These are phyloP conservation scores for Collybia sp. DNA, from an alignment of 768 basidiomycete species.

Conservation along the genomic window DNA sequence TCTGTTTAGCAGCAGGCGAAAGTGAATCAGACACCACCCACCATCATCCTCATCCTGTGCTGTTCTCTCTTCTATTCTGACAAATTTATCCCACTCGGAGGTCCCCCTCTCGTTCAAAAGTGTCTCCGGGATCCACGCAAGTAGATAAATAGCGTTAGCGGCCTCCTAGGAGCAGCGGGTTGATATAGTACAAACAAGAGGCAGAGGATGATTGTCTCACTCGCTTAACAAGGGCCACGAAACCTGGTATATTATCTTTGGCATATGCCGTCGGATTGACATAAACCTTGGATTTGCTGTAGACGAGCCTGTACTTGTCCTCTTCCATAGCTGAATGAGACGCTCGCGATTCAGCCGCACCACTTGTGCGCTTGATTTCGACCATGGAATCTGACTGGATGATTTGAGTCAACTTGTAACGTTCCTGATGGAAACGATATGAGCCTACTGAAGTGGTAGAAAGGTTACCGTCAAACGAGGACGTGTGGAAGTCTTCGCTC, in stretches of 20 bases:
- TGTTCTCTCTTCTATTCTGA: constrained; percentile 72
- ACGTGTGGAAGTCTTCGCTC: constrained; percentile 16
- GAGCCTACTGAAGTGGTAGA: constrained; percentile 44
- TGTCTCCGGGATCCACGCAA: constrained; percentile 93
- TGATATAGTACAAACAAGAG: not conserved
- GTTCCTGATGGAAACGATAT: constrained; percentile 3
- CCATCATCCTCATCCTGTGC: constrained; percentile 63
- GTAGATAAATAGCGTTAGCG: constrained; percentile 67
- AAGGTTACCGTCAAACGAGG: constrained; percentile 39
- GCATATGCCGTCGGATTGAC: constrained; percentile 91
- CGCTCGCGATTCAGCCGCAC: constrained; percentile 14
- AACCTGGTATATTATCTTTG: constrained; percentile 92
- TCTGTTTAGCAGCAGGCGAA: not conserved
- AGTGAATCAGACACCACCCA: constrained; percentile 36
- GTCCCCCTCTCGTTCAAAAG: constrained; percentile 78
- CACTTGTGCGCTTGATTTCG: constrained; percentile 54
- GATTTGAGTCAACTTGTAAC: constrained; percentile 6
- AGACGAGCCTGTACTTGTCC: constrained; percentile 72
- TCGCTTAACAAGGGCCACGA: constrained; percentile 86
- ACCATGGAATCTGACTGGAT: constrained; percentile 66
- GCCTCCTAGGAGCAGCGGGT: constrained; percentile 50
- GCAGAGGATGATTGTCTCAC: constrained; percentile 36
- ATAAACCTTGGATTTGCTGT: constrained; percentile 92
- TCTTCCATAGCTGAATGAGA: constrained; percentile 30
- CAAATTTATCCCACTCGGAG: constrained; percentile 87